Evolutionary conservation across 306 rosid species (phyloP).

Genomic region (Lithocarpus polystachyus): DNA sequence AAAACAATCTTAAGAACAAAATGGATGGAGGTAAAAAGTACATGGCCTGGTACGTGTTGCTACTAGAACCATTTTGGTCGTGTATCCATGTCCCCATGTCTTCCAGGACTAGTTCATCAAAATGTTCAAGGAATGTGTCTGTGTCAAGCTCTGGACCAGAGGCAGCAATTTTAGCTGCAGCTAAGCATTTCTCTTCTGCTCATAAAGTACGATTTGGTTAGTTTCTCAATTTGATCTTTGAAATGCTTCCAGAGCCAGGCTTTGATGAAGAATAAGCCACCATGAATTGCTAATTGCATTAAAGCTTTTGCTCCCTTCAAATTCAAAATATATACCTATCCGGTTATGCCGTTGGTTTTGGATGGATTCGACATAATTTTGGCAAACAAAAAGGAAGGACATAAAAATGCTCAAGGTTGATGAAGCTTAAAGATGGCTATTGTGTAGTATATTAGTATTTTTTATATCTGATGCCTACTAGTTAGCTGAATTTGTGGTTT

Average conservation of each 20-base stretch:
- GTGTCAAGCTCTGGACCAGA: background rate
- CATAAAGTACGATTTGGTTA: slow-evolving; percentile 8
- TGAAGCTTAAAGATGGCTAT: background rate
- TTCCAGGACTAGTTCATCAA: background rate
- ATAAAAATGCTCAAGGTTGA: background rate
- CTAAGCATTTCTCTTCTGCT: slow-evolving; percentile 25
- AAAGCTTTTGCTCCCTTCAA: no score
- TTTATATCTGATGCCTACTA: background rate
- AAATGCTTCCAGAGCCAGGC: no score
- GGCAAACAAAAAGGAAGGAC: background rate
- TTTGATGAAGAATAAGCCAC: no score
- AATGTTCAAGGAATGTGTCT: background rate
- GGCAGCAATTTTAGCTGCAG: slow-evolving; percentile 10
- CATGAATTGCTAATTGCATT: no score
- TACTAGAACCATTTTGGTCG: background rate
- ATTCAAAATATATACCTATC: no score
- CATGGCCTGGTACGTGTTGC: background rate
- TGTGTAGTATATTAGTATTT: background rate
- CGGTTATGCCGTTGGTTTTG: background rate
- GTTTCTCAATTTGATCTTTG: background rate
- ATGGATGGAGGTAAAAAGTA: background rate
- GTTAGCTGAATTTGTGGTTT: no score
- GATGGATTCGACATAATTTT: background rate
- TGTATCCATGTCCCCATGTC: background rate
- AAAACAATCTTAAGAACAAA: no score